Percentiles rank a stretch among this genome's conserved stretches.
Evolutionary conservation across 129 eudicot genomes (phyloP).

Genomic region (Escallonia herrerae): DNA sequence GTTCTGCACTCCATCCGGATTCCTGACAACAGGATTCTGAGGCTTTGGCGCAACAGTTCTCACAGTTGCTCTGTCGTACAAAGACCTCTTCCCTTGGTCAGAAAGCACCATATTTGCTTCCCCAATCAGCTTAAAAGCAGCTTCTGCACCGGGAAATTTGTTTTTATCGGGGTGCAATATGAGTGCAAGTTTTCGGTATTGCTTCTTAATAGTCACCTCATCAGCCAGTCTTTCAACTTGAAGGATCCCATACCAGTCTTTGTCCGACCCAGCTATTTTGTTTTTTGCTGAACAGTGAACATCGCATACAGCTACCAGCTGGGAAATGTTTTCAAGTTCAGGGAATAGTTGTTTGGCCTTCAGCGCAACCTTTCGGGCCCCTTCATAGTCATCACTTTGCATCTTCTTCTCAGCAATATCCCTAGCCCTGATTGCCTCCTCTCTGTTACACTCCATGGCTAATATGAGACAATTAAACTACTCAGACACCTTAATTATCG

Average conservation of each 20-base stretch:
- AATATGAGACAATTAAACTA: slow-evolving; percentile 13
- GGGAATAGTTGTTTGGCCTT: slow-evolving; percentile 67
- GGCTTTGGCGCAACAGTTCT: slow-evolving; percentile 26
- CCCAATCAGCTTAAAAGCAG: slow-evolving; percentile 89
- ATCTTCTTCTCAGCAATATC: slow-evolving; percentile 68
- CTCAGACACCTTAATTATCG: slow-evolving; percentile 1
- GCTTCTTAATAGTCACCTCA: slow-evolving; percentile 64
- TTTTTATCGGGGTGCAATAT: slow-evolving; percentile 92
- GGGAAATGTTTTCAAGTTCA: slow-evolving; percentile 64
- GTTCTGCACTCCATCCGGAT: slow-evolving; percentile 17
- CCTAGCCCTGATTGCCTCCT: slow-evolving; percentile 72
- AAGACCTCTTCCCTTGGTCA: slow-evolving; percentile 51
- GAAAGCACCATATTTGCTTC: slow-evolving; percentile 79
- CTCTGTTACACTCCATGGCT: slow-evolving; percentile 85
- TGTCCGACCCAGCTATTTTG: slow-evolving; percentile 43
- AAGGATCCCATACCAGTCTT: slow-evolving; percentile 81
- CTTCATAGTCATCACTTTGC: slow-evolving; percentile 63
- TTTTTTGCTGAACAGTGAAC: slow-evolving; percentile 77
- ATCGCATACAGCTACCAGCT: slow-evolving; percentile 66
- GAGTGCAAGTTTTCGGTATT: slow-evolving; percentile 80
- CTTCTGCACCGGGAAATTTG: slow-evolving; percentile 88
- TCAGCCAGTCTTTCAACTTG: slow-evolving; percentile 72
- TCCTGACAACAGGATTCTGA: slow-evolving; percentile 13
- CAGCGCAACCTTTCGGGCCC: slow-evolving; percentile 66
- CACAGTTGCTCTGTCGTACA: slow-evolving; percentile 42